Percentiles rank a stretch among this genome's conserved stretches.
Conservation (phyloP, 2,329 filamentous ascomycete genomes). For the Didymella pomorum region DNA sequence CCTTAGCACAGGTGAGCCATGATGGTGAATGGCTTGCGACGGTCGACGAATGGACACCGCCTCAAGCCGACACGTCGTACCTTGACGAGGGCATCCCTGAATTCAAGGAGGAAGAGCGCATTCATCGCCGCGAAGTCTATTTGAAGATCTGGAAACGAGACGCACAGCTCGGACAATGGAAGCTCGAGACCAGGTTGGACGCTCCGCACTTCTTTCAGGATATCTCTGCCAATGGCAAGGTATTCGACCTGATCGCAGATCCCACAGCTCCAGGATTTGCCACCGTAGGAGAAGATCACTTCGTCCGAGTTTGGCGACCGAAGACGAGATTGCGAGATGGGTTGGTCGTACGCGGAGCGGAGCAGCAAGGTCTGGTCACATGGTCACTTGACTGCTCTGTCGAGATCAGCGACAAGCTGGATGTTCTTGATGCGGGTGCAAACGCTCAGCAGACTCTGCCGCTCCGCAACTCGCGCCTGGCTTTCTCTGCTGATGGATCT, state of each 20-base stretch:
- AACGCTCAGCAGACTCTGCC: constrained; percentile 40
- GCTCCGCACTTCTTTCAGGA: constrained; percentile 72
- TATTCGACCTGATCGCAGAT: constrained; percentile 78
- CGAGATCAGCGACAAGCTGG: constrained; percentile 52
- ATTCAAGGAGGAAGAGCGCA: constrained; percentile 54
- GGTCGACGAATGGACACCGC: constrained; percentile 88
- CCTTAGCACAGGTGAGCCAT: constrained; percentile 75
- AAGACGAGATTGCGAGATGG: constrained; percentile 74
- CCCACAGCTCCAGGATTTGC: constrained; percentile 76
- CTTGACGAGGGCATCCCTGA: constrained; percentile 56
- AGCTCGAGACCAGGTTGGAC: constrained; percentile 83
- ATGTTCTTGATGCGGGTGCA: constrained; percentile 33
- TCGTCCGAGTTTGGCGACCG: constrained; percentile 82
- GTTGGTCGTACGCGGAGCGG: constrained; percentile 64
- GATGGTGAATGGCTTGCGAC: constrained; percentile 92
- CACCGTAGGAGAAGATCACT: constrained; percentile 82
- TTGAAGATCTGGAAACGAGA: constrained; percentile 89
- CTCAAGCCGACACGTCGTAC: constrained; percentile 70
- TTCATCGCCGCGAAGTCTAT: constrained; percentile 72
- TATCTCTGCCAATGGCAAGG: constrained; percentile 58
- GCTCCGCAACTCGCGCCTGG: constrained; percentile 68
- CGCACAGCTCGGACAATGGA: constrained; percentile 65
- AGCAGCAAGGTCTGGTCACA: constrained; percentile 66
- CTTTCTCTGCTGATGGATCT: constrained; percentile 68
- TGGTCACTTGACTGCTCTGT: constrained; percentile 75